Conservation (phyloP, 1,139 yeast species). For the Protomyces inundatus region DNA sequence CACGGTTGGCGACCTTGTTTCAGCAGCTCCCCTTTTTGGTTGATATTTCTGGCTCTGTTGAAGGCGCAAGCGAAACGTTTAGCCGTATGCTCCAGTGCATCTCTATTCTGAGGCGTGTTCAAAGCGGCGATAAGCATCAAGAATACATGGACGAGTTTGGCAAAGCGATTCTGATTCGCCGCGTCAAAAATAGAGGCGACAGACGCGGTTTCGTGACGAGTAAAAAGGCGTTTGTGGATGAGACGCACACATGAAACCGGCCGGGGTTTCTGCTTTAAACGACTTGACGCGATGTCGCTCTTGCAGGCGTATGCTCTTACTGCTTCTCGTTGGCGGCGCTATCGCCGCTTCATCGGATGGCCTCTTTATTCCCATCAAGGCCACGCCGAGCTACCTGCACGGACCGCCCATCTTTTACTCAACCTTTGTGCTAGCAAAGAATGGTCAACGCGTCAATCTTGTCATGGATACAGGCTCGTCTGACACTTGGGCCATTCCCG, state of each 20-base stretch:
- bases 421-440: neutral
- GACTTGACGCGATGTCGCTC: neutral
- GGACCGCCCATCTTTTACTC: neutral
- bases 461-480: conserved; percentile 23
- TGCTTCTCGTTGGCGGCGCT: neutral
- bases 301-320: neutral
- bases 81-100: conserved; percentile 52
- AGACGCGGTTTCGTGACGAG: conserved; percentile 23
- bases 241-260: neutral
- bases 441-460: neutral
- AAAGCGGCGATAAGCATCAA: conserved; percentile 52
- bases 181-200: conserved; percentile 22
- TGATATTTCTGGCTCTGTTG: conserved; percentile 23
- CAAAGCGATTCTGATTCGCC: conserved; percentile 24
- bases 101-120: conserved; percentile 49
- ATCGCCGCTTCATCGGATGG: neutral
- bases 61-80: conserved; percentile 37
- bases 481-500: conserved; percentile 9
- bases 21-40: conserved; percentile 22
- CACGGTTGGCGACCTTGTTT: conserved; percentile 5
- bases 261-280: neutral
- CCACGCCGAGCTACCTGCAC: neutral
- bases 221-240: neutral
- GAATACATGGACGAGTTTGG: conserved; percentile 47
- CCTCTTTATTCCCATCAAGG: neutral